phyloP scores from a whole-genome alignment of 2,329 filamentous ascomycete species.

The Colletotrichum karsti region DNA sequence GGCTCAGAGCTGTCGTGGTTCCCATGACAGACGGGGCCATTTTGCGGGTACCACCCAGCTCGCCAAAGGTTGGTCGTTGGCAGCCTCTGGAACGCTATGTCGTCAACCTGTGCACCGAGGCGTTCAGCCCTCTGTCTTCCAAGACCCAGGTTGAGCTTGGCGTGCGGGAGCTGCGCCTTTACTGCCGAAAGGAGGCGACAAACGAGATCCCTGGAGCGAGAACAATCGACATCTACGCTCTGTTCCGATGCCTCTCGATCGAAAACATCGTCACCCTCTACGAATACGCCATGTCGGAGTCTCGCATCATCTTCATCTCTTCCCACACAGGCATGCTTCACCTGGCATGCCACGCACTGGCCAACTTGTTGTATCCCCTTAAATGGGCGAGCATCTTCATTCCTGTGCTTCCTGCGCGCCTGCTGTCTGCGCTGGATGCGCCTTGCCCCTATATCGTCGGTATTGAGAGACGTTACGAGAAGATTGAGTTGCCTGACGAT shows the following conservation, averaged over 20 bases:
- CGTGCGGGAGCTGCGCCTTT: slow-evolving; percentile 88
- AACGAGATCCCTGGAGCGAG: slow-evolving; percentile 95
- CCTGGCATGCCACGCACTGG: slow-evolving; percentile 87
- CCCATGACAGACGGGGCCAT: slow-evolving; percentile 93
- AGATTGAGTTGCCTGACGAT: slow-evolving; percentile 87
- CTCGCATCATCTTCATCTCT: slow-evolving; percentile 93
- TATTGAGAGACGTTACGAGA: slow-evolving; percentile 90
- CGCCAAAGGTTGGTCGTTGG: slow-evolving; percentile 91
- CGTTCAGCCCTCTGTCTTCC: slow-evolving; percentile 88
- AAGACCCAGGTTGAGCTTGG: slow-evolving; percentile 95
- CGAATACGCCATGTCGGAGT: slow-evolving; percentile 92
- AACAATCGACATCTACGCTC: slow-evolving; percentile 89
- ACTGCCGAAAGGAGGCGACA: slow-evolving; percentile 88
- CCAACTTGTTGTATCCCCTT: slow-evolving; percentile 86
- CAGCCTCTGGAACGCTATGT: slow-evolving; percentile 97
- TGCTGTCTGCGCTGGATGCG: slow-evolving; percentile 91
- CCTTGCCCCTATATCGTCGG: slow-evolving; percentile 98
- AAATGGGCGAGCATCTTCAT: slow-evolving; percentile 96
- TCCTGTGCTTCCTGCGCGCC: slow-evolving; percentile 84
- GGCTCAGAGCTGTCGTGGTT: slow-evolving; percentile 91
- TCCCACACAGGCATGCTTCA: slow-evolving; percentile 97
- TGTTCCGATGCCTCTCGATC: slow-evolving; percentile 90
- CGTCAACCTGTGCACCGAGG: slow-evolving; percentile 95
- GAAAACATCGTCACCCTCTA: slow-evolving; percentile 93
- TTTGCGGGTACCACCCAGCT: slow-evolving; percentile 84